These are phyloP conservation scores for Petunia axillaris DNA, from an alignment of 257 asterid species.

Conservation along the genomic window DNA sequence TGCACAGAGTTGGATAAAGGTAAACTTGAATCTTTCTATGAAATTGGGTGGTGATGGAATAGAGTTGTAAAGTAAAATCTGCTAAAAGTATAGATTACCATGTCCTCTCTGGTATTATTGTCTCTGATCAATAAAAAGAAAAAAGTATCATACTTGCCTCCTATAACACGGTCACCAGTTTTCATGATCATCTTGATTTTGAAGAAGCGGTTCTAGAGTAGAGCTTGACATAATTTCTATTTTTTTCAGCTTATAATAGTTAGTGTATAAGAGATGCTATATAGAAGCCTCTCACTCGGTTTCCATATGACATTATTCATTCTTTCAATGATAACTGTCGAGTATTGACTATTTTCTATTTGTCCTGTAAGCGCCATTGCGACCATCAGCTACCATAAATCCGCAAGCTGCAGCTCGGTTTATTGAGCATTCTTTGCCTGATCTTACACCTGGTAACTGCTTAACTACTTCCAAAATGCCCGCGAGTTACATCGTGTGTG, in stretches of 20 bases:
- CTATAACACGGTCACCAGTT: not conserved
- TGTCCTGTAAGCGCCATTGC: slow-evolving; percentile 70
- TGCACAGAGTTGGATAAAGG: slow-evolving; percentile 73
- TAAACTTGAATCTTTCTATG: slow-evolving; percentile 33
- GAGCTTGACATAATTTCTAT: not conserved
- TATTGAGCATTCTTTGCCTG: slow-evolving; percentile 91
- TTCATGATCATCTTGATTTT: not conserved
- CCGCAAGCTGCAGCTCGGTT: slow-evolving; percentile 84
- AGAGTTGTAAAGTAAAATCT: not conserved
- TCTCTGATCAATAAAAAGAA: not conserved
- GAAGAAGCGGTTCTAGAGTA: not conserved
- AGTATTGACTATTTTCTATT: slow-evolving; percentile 27
- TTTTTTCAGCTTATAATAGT: slow-evolving; percentile 16
- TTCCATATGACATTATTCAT: not conserved
- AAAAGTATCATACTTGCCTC: not conserved
- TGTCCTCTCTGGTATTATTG: not conserved
- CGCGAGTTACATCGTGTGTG: not conserved
- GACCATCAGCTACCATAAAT: slow-evolving; percentile 81
- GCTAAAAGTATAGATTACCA: not conserved
- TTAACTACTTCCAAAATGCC: slow-evolving; percentile 21
- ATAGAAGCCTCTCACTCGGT: not conserved
- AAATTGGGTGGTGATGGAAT: slow-evolving; percentile 1
- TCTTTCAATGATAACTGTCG: not conserved
- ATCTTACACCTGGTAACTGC: slow-evolving; percentile 75
- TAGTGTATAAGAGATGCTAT: not conserved